Percentiles rank a stretch among this genome's conserved stretches.
These are phyloP conservation scores for Sporisorium iseilematis-ciliati DNA, from an alignment of 1,284 basidiomycete genomes.

Conservation along the genomic window DNA sequence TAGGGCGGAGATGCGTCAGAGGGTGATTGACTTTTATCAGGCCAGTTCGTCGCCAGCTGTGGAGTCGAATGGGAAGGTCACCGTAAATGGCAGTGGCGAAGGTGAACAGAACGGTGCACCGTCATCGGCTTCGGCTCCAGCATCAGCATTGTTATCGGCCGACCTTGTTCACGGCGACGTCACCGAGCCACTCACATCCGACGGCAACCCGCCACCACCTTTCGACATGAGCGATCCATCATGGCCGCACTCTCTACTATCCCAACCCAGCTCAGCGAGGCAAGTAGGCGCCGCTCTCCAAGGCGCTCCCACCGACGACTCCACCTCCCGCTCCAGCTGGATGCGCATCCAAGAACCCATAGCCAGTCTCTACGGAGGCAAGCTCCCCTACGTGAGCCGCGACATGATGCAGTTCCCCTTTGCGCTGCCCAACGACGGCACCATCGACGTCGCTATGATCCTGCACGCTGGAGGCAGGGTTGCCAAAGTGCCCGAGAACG, in stretches of 20 bases:
- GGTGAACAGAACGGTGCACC: conserved; percentile 2
- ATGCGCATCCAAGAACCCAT: conserved; percentile 46
- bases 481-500: conserved; percentile 56
- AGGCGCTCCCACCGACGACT: background rate
- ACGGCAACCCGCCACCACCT: conserved; percentile 14
- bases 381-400: conserved; percentile 65
- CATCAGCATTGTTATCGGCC: background rate
- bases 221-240: conserved; percentile 54
- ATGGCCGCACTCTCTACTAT: conserved; percentile 37
- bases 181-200: conserved; percentile 43
- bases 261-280: conserved; percentile 1
- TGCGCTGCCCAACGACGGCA: conserved; percentile 58
- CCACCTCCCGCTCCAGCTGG: conserved; percentile 35
- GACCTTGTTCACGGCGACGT: conserved; percentile 50
- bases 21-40: conserved; percentile 34
- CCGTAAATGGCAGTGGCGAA: background rate
- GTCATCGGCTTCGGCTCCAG: background rate
- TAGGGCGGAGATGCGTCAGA: conserved; percentile 58
- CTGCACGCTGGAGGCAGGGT: conserved; percentile 55
- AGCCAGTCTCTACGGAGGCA: conserved; percentile 65
- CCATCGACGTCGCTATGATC: conserved; percentile 60
- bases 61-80: background rate
- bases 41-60: background rate
- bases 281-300: conserved; percentile 11
- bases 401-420: conserved; percentile 68